Percentiles rank a stretch among this genome's conserved stretches.
phyloP scores from a whole-genome alignment of 495 filamentous ascomycete species.

The Neurospora sp. region DNA sequence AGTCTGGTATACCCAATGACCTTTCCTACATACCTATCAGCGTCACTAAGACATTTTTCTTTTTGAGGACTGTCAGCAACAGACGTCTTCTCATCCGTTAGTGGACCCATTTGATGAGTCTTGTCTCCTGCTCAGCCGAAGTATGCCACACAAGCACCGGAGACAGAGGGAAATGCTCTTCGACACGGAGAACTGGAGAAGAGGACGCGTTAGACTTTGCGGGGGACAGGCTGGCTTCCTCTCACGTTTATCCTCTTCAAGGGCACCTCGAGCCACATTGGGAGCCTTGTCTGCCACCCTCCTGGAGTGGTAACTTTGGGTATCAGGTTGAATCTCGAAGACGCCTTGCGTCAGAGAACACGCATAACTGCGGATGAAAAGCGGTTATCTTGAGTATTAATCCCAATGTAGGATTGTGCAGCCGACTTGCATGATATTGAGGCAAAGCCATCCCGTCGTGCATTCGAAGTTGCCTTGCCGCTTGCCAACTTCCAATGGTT shows the following conservation, averaged over 20 bases:
- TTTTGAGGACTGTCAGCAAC: neutral
- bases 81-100: neutral
- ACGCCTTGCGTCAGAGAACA: neutral
- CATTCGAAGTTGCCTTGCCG: neutral
- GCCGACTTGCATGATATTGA: neutral
- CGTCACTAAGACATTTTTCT: neutral
- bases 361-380: neutral
- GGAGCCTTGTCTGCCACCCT: neutral
- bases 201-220: neutral
- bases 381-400: neutral
- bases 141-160: neutral
- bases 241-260: neutral
- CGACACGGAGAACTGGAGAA: neutral
- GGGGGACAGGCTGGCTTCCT: neutral
- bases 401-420: neutral
- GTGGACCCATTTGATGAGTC: neutral
- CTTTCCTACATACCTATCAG: neutral
- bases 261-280: neutral
- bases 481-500: neutral
- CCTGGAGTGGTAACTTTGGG: neutral
- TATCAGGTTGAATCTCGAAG: neutral
- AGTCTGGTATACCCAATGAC: neutral
- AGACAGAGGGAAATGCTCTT: neutral
- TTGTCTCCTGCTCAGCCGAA: neutral
- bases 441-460: neutral